Conservation (phyloP, 2,329 filamentous ascomycete species). For the Hymenoscyphus occultus region DNA sequence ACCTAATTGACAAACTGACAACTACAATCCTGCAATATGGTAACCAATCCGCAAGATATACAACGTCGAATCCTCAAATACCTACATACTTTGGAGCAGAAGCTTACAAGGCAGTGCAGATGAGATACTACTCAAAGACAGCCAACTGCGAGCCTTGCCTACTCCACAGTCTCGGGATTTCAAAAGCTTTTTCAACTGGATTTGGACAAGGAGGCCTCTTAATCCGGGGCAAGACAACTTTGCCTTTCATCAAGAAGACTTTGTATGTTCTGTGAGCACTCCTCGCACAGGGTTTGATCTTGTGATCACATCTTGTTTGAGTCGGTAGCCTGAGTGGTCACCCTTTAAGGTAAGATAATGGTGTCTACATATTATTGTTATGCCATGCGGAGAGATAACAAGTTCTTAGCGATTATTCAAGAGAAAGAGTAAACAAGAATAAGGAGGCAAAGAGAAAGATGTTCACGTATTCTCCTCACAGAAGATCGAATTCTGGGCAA, state of each 20-base stretch:
- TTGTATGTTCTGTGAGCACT: constrained; percentile 9
- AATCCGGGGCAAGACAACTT: constrained; percentile 19
- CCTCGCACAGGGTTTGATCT: constrained; percentile 9
- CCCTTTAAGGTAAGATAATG: constrained; percentile 13
- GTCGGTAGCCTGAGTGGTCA: constrained; percentile 12
- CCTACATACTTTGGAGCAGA: background rate
- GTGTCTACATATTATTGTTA: too few relatives aligned
- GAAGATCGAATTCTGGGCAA: constrained; percentile 11
- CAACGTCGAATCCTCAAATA: too few relatives aligned
- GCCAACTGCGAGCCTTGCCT: constrained; percentile 9
- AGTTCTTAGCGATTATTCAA: background rate
- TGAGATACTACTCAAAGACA: constrained; percentile 18
- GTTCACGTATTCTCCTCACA: constrained; percentile 15
- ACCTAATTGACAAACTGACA: constrained; percentile 17
- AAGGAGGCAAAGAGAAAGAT: background rate
- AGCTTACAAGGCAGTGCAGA: constrained; percentile 7
- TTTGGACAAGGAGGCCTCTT: constrained; percentile 15
- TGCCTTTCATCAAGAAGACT: constrained; percentile 16
- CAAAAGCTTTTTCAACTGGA: constrained; percentile 18
- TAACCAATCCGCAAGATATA: background rate
- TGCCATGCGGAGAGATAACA: too few relatives aligned
- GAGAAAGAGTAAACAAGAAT: background rate
- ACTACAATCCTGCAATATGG: constrained; percentile 17
- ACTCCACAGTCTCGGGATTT: constrained; percentile 9
- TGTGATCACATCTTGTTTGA: constrained; percentile 12